A percentile compares a stretch with the other conserved stretches of the same genome.
Conservation (phyloP, 371 early-diverging fungal species). For the Mortierella sp. region DNA sequence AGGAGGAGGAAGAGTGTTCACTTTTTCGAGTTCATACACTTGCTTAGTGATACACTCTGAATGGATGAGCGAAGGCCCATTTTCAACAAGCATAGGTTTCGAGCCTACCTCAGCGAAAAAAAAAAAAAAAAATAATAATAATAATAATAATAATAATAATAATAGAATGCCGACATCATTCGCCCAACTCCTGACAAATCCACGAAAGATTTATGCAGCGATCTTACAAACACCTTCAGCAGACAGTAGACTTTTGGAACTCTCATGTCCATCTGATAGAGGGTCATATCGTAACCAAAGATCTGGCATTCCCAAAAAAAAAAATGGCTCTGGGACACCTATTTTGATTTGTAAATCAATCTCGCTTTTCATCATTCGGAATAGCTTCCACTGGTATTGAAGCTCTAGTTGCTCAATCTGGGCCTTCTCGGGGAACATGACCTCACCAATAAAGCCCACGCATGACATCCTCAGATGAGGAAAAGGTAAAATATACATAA, state of each 20-base stretch:
- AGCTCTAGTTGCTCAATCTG: constrained; percentile 7
- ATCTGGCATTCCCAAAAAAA: constrained; percentile 4
- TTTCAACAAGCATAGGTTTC: no score
- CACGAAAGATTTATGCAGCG: constrained; percentile 9
- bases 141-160: no score
- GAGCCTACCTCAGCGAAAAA: constrained; percentile 12
- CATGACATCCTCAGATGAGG: neutral
- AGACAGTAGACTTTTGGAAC: constrained; percentile 13
- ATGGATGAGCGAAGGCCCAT: no score
- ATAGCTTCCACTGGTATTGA: constrained; percentile 15
- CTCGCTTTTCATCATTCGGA: constrained; percentile 20
- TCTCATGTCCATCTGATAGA: constrained; percentile 14
- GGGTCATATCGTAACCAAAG: constrained; percentile 14
- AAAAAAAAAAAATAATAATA: no score
- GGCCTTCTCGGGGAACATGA: constrained; percentile 4
- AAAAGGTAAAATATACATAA: constrained; percentile 5
- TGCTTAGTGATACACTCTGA: no score
- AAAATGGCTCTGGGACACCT: neutral
- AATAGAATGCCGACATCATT: constrained; percentile 14
- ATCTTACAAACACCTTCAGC: constrained; percentile 12
- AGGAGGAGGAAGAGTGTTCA: no score
- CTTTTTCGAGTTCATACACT: no score
- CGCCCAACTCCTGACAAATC: constrained; percentile 12
- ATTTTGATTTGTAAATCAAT: constrained; percentile 15
- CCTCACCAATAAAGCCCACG: constrained; percentile 11